These are phyloP conservation scores for Linnemannia exigua DNA, from an alignment of 192 early-diverging fungal species.

Conservation along the genomic window DNA sequence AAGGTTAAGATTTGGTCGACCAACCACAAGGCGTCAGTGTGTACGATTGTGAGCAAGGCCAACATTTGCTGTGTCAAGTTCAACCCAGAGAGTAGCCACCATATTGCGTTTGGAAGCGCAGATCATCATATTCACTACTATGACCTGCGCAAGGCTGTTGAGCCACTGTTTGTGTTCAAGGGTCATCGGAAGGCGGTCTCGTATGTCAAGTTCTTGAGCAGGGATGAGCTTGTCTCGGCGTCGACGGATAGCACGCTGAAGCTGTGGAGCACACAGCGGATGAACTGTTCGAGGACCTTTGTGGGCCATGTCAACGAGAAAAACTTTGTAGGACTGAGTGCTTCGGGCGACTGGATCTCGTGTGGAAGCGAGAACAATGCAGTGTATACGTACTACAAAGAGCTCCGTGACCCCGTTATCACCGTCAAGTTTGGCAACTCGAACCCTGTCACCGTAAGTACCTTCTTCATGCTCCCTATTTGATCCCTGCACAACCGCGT, in stretches of 20 bases:
- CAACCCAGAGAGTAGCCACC: slow-evolving; percentile 80
- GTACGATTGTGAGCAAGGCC: slow-evolving; percentile 87
- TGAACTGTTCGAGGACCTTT: slow-evolving; percentile 77
- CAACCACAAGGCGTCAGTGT: slow-evolving; percentile 76
- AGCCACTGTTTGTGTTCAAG: slow-evolving; percentile 80
- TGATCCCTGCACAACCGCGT: too few species aligned
- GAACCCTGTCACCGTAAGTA: slow-evolving; percentile 77
- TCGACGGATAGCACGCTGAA: slow-evolving; percentile 95
- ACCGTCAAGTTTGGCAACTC: slow-evolving; percentile 83
- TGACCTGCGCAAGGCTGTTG: slow-evolving; percentile 81
- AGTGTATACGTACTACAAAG: slow-evolving; percentile 87
- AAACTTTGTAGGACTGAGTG: slow-evolving; percentile 96
- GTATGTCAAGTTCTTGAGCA: slow-evolving; percentile 88
- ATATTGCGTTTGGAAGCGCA: slow-evolving; percentile 91
- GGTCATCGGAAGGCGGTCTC: slow-evolving; percentile 97
- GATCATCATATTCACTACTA: slow-evolving; percentile 96
- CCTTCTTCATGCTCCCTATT: neutral
- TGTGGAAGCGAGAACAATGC: slow-evolving; percentile 96
- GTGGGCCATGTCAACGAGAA: slow-evolving; percentile 93
- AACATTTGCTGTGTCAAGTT: slow-evolving; percentile 97
- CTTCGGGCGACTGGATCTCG: slow-evolving; percentile 87
- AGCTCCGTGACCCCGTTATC: slow-evolving; percentile 80
- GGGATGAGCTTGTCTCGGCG: slow-evolving; percentile 88
- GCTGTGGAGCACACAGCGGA: slow-evolving; percentile 78
- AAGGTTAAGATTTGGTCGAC: slow-evolving; percentile 93